These are phyloP conservation scores for Pleodorina starrii DNA, from an alignment of 139 green algal genomes.

Conservation along the genomic window DNA sequence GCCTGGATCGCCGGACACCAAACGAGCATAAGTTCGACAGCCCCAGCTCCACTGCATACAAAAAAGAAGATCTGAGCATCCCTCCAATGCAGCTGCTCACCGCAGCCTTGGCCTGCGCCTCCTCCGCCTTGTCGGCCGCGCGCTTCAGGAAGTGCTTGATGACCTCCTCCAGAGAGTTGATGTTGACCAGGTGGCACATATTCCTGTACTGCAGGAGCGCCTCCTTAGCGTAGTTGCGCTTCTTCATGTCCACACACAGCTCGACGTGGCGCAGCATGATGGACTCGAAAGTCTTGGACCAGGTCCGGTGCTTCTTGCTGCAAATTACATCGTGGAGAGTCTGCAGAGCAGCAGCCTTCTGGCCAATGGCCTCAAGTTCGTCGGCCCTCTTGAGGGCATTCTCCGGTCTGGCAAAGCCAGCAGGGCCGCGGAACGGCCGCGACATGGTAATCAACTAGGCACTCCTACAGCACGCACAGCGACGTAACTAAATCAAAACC, in stretches of 20 bases:
- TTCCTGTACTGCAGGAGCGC: slow-evolving; percentile 99
- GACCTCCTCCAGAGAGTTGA: slow-evolving; percentile 96
- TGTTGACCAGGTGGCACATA: slow-evolving; percentile 96
- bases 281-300: slow-evolving; percentile 92
- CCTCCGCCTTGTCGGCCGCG: slow-evolving; percentile 91
- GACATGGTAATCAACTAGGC: slow-evolving; percentile 15
- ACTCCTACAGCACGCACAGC: not conserved
- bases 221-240: slow-evolving; percentile 96
- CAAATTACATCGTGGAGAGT: slow-evolving; percentile 97
- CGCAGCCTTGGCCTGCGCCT: slow-evolving; percentile 83
- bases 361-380: slow-evolving; percentile 95
- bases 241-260: slow-evolving; percentile 93
- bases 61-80: no score
- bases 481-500: not conserved
- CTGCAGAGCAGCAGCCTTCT: slow-evolving; percentile 89
- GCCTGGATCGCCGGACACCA: no score
- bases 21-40: no score
- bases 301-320: slow-evolving; percentile 96
- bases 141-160: slow-evolving; percentile 98
- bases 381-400: slow-evolving; percentile 98
- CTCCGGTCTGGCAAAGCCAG: slow-evolving; percentile 91
- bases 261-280: slow-evolving; percentile 99
- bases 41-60: no score
- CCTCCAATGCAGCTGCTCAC: no score
- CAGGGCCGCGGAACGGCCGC: slow-evolving; percentile 49